Evolutionary conservation across 306 rosid genomes (phyloP).

Genomic region (Cucumis sativus): Cucumber_9930_V3 NC_026660.2:15151001-15151500

Average conservation of each 20-base stretch:
- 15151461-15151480: neutral
- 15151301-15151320: neutral
- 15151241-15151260: neutral
- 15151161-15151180: slow-evolving; percentile 72
- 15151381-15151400: neutral
- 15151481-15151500: neutral
- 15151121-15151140: slow-evolving; percentile 46
- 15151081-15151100: slow-evolving; percentile 65
- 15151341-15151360: neutral
- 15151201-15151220: neutral
- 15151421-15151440: neutral
- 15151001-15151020: neutral
- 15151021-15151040: neutral
- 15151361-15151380: neutral
- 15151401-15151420: neutral
- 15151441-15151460: neutral
- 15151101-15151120: slow-evolving; percentile 45
- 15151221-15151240: neutral
- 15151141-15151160: slow-evolving; percentile 53
- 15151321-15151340: neutral
- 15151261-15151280: too few relatives aligned
- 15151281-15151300: neutral
- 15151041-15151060: neutral
- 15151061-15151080: slow-evolving; percentile 7
- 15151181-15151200: slow-evolving; percentile 28